Evolutionary conservation across 345 rosid species (phyloP), one percentile per base, ranked within the genome.

Genomic region (Corymbia maculata): DNA sequence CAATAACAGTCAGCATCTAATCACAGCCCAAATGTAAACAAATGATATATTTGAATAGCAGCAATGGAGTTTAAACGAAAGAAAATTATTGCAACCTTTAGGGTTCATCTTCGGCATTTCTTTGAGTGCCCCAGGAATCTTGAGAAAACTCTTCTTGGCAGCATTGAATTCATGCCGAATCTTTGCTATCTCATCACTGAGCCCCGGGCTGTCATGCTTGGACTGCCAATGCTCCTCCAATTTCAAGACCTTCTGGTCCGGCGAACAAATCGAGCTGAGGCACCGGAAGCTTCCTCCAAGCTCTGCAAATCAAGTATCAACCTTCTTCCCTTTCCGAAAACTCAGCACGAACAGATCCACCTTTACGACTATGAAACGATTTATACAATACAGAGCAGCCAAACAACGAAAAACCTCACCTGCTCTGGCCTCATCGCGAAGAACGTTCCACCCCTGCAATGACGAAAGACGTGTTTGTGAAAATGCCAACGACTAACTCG

Each of bases 81-180:
- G 49, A 42, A 30, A 85, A 51, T 10, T 45, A 52, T 47, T 59
- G 28, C 51, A 89, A 95, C 99, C 99, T 96, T 95, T 91, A 50
- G 99, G 99, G 91, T 95, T 94, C 98, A 94, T 94, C 93, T 95
- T 97, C 6, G 98, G 95, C 98, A 94, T 93, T 89, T 80, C 92
- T 82, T 92, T 92, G 2, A 96, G 89, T 0, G 95, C 93, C 55
- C 91, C 94, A 4, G 99, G 99, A 89, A 96, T 95, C 90, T 92
- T 93, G 82, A 93, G 90, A 93, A 97, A 97, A 87, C 94, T 93
- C 91, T 87, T 94, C 88, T 93, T 97, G 14, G 99, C 99, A 28
- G 91, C 90, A 52, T 95, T 93, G 44, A 96, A 97, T 82, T 96
- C 95, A 22, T 47, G 87, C 26, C 96, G 94, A 88, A 97, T 95